A percentile compares a stretch with the other conserved stretches of the same genome.
phyloP scores from a whole-genome alignment of 1,284 basidiomycete genomes.

The Papiliotrema laurentii region DNA sequence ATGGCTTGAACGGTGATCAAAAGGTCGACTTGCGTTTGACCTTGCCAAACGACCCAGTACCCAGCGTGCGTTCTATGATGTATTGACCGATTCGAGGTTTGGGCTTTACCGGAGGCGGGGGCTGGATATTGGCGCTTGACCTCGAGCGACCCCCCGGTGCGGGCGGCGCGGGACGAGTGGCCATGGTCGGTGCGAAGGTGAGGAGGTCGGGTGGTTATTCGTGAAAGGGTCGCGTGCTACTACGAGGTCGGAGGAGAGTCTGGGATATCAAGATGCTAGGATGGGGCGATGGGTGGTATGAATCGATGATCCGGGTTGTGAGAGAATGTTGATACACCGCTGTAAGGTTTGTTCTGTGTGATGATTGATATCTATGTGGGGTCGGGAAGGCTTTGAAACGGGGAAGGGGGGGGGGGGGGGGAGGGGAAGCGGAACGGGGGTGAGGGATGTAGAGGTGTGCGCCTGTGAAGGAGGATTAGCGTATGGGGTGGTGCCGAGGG shows the following conservation, averaged over 20 bases:
- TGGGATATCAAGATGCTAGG: no score
- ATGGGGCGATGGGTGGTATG: background rate
- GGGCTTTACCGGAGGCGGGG: conserved; percentile 11
- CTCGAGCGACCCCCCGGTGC: conserved; percentile 23
- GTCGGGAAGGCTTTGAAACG: no score
- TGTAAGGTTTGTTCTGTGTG: no score
- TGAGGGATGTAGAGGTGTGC: background rate
- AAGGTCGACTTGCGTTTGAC: conserved; percentile 75
- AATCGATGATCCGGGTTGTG: no score
- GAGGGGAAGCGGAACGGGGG: background rate
- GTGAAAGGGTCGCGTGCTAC: background rate
- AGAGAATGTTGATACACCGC: no score
- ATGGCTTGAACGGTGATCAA: no score
- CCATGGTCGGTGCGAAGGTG: conserved; percentile 19
- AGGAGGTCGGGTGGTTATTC: background rate
- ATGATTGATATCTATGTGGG: no score
- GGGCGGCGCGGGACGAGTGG: conserved; percentile 41
- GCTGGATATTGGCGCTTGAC: no score
- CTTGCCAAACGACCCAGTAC: conserved; percentile 87
- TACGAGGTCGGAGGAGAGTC: background rate
- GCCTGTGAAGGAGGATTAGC: background rate
- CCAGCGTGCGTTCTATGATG: conserved; percentile 52
- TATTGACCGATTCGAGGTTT: conserved; percentile 49
- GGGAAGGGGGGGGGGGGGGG: background rate
- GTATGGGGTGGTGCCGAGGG: background rate